Conservation (phyloP, 495 filamentous ascomycete genomes). For the Daldinia vernicosa region DNA sequence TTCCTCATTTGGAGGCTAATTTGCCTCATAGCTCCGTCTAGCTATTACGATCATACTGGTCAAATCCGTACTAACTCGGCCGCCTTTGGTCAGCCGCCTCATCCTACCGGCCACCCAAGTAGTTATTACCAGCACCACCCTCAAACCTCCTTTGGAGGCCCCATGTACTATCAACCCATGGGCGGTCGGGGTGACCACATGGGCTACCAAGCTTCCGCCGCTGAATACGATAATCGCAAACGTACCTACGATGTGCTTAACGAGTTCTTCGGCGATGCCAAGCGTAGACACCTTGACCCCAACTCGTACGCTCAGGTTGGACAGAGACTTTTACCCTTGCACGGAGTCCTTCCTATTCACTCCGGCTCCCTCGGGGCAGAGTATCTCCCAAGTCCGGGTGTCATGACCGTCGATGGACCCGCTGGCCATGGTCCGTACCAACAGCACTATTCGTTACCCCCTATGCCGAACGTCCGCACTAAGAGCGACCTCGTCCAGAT, state of each 20-base stretch:
- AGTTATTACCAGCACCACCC: conserved; percentile 70
- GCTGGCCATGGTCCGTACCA: conserved; percentile 62
- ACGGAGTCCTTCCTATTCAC: conserved; percentile 71
- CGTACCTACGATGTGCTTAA: conserved; percentile 87
- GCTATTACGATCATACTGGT: conserved; percentile 67
- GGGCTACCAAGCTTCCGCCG: conserved; percentile 59
- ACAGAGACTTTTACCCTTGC: conserved; percentile 77
- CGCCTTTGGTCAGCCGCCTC: conserved; percentile 60
- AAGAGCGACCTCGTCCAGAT: conserved; percentile 92
- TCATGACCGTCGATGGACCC: conserved; percentile 61
- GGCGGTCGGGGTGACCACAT: conserved; percentile 58
- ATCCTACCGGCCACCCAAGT: conserved; percentile 57
- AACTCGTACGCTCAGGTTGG: conserved; percentile 83
- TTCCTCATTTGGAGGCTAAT: conserved; percentile 54
- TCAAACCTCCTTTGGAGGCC: conserved; percentile 60
- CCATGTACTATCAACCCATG: conserved; percentile 75
- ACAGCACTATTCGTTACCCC: conserved; percentile 80
- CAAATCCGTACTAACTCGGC: conserved; percentile 64
- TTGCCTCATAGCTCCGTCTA: conserved; percentile 59
- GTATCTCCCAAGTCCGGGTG: conserved; percentile 64
- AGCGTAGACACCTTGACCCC: conserved; percentile 87
- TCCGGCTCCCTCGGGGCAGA: conserved; percentile 68
- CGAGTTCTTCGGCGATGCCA: conserved; percentile 91
- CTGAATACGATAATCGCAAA: conserved; percentile 73
- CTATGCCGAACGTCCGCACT: conserved; percentile 85